Percentiles rank a stretch among this genome's conserved stretches.
Evolutionary conservation across 2,329 filamentous ascomycete genomes (phyloP).

Genomic region (Talaromyces sp.): DNA sequence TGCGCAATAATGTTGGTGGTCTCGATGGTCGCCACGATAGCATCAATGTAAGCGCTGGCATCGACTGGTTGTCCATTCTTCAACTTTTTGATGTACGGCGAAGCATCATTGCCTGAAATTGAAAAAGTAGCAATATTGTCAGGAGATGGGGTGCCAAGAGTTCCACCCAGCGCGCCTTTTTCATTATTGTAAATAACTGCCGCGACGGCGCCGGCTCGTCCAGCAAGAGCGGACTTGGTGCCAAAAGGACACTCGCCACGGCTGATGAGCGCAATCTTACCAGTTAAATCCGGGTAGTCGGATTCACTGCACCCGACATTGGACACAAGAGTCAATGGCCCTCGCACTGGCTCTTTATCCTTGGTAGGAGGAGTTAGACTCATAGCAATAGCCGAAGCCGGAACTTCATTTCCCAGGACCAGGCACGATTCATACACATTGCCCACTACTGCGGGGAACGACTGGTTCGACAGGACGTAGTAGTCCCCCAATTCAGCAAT

Average conservation of each 20-base stretch:
- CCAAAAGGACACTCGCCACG: slow-evolving; percentile 72
- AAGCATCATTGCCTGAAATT: neutral
- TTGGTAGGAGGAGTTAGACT: slow-evolving; percentile 58
- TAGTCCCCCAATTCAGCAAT: neutral
- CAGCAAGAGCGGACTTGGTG: slow-evolving; percentile 66
- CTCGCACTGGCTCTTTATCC: slow-evolving; percentile 45
- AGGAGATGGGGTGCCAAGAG: neutral
- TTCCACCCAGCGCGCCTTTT: slow-evolving; percentile 59
- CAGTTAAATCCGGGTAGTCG: slow-evolving; percentile 63
- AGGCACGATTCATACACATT: neutral
- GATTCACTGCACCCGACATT: slow-evolving; percentile 63
- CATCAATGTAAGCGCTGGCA: slow-evolving; percentile 44
- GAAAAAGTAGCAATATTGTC: neutral
- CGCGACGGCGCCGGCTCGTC: slow-evolving; percentile 66
- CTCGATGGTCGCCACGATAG: slow-evolving; percentile 47
- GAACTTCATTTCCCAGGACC: slow-evolving; percentile 51
- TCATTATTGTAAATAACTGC: slow-evolving; percentile 75
- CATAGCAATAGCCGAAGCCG: slow-evolving; percentile 57
- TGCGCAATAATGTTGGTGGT: slow-evolving; percentile 62
- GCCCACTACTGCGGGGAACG: neutral
- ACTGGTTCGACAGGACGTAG: neutral
- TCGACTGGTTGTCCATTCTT: slow-evolving; percentile 42
- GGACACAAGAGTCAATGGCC: slow-evolving; percentile 59
- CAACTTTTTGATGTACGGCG: slow-evolving; percentile 54
- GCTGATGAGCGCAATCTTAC: slow-evolving; percentile 68